Conservation (phyloP, 768 basidiomycete genomes). For the Kwoniella europaea region DNA sequence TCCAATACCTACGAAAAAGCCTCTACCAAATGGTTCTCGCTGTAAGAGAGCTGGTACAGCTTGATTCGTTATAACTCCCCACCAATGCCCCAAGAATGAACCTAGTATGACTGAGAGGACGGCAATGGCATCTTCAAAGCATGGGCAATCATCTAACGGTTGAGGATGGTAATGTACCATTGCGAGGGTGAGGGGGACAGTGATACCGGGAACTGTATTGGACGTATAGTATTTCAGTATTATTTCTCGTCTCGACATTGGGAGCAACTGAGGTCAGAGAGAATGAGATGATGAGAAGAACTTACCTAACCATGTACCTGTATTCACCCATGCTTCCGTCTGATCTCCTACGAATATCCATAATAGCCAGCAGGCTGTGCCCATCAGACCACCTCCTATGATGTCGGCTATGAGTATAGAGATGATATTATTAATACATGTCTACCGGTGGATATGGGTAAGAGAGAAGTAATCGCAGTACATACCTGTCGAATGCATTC, state of each 20-base stretch:
- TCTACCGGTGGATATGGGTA: background rate
- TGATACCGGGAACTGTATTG: conserved; percentile 45
- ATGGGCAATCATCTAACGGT: conserved; percentile 95
- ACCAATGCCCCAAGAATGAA: conserved; percentile 72
- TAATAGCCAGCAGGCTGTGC: conserved; percentile 68
- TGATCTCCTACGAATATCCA: conserved; percentile 58
- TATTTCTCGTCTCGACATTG: background rate
- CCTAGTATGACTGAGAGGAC: conserved; percentile 84
- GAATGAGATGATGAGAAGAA: conserved; percentile 19
- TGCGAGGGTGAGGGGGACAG: conserved; percentile 64
- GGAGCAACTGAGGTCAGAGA: conserved; percentile 33
- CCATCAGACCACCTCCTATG: conserved; percentile 62
- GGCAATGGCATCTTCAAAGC: conserved; percentile 96
- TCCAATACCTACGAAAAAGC: background rate
- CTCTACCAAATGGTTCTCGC: conserved; percentile 3
- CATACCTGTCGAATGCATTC: conserved; percentile 57
- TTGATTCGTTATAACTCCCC: conserved; percentile 3
- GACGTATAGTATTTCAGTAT: conserved; percentile 26
- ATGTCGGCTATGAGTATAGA: conserved; percentile 50
- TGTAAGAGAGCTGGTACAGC: background rate
- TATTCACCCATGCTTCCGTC: conserved; percentile 60
- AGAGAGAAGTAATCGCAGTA: background rate
- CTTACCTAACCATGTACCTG: conserved; percentile 56
- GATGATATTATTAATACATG: background rate
- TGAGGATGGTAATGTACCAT: conserved; percentile 89